Base-by-base conservation (phyloP, 148 eudicot genomes). In the Silene conica region DNA sequence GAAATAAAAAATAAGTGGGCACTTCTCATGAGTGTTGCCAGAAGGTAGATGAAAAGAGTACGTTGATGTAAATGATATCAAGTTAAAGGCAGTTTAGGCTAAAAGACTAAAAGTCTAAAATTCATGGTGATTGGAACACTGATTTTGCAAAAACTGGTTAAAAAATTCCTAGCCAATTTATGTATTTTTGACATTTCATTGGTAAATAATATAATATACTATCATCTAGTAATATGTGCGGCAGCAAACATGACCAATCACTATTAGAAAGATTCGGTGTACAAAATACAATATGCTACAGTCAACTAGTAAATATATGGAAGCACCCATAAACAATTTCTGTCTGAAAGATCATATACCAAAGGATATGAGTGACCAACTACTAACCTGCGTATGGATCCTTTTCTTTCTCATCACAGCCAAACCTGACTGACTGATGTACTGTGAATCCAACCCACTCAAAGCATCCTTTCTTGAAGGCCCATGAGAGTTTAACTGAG, bases 341-440 rank as follows among this genome's bases (percentile, higher is more conserved):
- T 68, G 14, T 3, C 19, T n/a, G 19, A 46, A 34, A 45, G 71
- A 76, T 34, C 64, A 7, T n/a, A 38, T 26, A 68, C 22, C 54
- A 16, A 69, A 28, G 23, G 59, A 73, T 15, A 58, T 9, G 19
- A 41, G 73, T 65, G 34, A 4, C 60, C 5, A 50, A 54, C 52
- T 71, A 81, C 89, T n/a, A 73, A 92, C 98, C 98, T 90, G 96
- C 19, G 86, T 85, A 76, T 88, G 93, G 63, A 92, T 87, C 71
- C 98, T 87, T 80, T 90, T 92, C 79, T 92, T 92, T 74, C 92
- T 86, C 82, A 82, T 83, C 75, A 92, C 89, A 64, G 91, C 89
- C 83, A 92, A 83, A 69, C 93, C 88, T 7, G 91, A 87, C 79
- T 84, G 96, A 80, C 93, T 90, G 66, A 83, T 76, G 83, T 82